Percentiles rank a stretch among this genome's conserved stretches.
Evolutionary conservation across 2,329 filamentous ascomycete species (phyloP).

Genomic region (Talaromyces islandicus): DNA sequence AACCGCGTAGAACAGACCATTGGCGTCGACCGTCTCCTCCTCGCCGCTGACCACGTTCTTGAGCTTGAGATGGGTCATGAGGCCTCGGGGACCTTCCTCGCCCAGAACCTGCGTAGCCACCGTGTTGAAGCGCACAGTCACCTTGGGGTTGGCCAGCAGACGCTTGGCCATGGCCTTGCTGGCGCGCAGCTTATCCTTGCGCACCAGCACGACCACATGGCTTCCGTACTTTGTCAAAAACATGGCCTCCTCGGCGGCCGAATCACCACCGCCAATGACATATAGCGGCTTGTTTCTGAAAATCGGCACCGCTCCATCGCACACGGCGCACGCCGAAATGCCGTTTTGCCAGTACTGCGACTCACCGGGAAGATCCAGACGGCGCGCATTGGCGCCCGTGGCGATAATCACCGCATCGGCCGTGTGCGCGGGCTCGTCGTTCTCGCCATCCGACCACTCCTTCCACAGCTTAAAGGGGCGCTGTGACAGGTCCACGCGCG

Average conservation of each 20-base stretch:
- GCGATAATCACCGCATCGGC: constrained; percentile 91
- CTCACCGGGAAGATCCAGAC: constrained; percentile 78
- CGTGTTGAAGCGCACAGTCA: constrained; percentile 82
- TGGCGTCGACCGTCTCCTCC: constrained; percentile 80
- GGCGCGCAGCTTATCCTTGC: constrained; percentile 78
- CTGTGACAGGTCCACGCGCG: constrained; percentile 74
- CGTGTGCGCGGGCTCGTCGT: constrained; percentile 68
- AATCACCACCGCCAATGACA: constrained; percentile 95
- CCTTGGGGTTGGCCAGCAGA: constrained; percentile 76
- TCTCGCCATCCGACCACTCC: constrained; percentile 71
- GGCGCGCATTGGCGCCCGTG: constrained; percentile 85
- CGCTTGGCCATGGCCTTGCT: constrained; percentile 88
- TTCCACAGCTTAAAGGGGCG: constrained; percentile 91
- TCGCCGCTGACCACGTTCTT: constrained; percentile 70
- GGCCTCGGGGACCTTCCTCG: constrained; percentile 63
- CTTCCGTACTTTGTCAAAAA: constrained; percentile 97
- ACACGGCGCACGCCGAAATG: constrained; percentile 93
- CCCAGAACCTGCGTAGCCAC: constrained; percentile 78
- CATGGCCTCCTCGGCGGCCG: constrained; percentile 92
- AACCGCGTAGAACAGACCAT: constrained; percentile 93
- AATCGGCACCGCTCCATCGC: constrained; percentile 93
- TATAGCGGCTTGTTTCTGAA: constrained; percentile 94
- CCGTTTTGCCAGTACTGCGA: constrained; percentile 97
- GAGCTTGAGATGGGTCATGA: constrained; percentile 84
- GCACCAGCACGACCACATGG: constrained; percentile 89